Conservation (phyloP, 805 yeast species). For the Priceomyces carsonii region DNA sequence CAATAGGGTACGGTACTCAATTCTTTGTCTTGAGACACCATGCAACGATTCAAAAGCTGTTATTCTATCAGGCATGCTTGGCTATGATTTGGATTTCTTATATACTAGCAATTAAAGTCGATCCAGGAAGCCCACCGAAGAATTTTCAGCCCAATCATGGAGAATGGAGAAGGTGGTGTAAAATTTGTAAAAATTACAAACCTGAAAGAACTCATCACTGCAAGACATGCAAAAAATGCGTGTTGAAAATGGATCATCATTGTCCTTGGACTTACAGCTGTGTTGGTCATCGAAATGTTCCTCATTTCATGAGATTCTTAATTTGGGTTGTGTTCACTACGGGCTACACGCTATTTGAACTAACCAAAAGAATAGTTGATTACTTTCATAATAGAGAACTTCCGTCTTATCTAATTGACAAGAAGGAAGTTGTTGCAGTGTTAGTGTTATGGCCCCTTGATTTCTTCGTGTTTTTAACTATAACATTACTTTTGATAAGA, state of each 20-base stretch:
- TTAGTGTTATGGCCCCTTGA: conserved; percentile 56
- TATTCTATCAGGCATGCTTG: conserved; percentile 48
- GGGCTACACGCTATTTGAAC: conserved; percentile 43
- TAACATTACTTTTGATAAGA: conserved; percentile 60
- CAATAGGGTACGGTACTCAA: conserved; percentile 65
- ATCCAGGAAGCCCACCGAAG: conserved; percentile 70
- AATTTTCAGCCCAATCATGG: conserved; percentile 42
- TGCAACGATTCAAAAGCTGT: conserved; percentile 39
- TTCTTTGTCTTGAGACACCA: conserved; percentile 51
- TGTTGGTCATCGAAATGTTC: conserved; percentile 76
- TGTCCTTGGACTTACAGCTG: conserved; percentile 93
- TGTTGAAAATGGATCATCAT: conserved; percentile 92
- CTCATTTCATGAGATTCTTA: conserved; percentile 79
- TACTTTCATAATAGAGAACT: conserved; percentile 51
- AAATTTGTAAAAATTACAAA: conserved; percentile 68
- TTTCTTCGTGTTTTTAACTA: conserved; percentile 59
- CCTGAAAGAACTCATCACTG: conserved; percentile 90
- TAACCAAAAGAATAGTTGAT: conserved; percentile 37
- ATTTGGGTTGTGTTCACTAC: conserved; percentile 61
- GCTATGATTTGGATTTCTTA: conserved; percentile 75
- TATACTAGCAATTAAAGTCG: conserved; percentile 58
- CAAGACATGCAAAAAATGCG: conserved; percentile 70
- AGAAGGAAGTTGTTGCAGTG: conserved; percentile 54
- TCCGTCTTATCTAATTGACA: conserved; percentile 58
- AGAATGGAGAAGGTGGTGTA: conserved; percentile 70